Percentiles rank a stretch among this genome's conserved stretches.
These are phyloP conservation scores for Condylostoma magnum DNA, from an alignment of 169 alveolate species.

Conservation along the genomic window DNA sequence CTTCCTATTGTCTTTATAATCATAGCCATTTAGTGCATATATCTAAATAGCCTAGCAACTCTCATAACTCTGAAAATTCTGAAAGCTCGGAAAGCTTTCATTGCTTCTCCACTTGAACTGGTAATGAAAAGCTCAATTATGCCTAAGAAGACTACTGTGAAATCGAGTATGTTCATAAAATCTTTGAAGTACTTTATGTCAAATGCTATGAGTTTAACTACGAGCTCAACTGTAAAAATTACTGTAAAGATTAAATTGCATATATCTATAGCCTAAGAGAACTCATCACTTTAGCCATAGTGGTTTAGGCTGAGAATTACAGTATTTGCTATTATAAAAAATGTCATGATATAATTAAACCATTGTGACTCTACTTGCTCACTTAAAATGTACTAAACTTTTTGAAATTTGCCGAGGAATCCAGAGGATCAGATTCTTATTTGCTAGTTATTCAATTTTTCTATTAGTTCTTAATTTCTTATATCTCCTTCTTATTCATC, in stretches of 20 bases:
- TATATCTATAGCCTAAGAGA: background rate
- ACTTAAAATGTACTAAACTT: slow-evolving; percentile 13
- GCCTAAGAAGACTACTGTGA: background rate
- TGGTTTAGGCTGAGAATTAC: background rate
- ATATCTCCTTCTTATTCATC: no score
- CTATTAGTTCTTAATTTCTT: no score
- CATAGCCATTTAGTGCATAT: background rate
- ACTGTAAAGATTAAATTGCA: background rate
- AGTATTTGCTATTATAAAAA: slow-evolving; percentile 16
- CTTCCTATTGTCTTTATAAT: background rate
- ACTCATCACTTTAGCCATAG: background rate
- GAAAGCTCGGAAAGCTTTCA: slow-evolving; percentile 79
- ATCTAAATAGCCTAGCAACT: slow-evolving; percentile 24
- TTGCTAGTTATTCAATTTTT: no score
- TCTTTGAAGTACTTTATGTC: slow-evolving; percentile 27
- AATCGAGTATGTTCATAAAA: slow-evolving; percentile 24
- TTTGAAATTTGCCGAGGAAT: no score
- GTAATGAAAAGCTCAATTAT: slow-evolving; percentile 22
- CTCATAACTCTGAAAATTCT: slow-evolving; percentile 23
- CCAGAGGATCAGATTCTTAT: no score
- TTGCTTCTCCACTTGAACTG: slow-evolving; percentile 42
- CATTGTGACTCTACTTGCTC: background rate
- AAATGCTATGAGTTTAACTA: background rate
- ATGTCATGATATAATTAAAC: background rate
- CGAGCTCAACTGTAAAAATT: slow-evolving; percentile 21